A percentile compares a stretch with the other conserved stretches of the same genome.
These are phyloP conservation scores for Nicotiana otophora DNA, from an alignment of 257 asterid genomes.

Conservation along the genomic window DNA sequence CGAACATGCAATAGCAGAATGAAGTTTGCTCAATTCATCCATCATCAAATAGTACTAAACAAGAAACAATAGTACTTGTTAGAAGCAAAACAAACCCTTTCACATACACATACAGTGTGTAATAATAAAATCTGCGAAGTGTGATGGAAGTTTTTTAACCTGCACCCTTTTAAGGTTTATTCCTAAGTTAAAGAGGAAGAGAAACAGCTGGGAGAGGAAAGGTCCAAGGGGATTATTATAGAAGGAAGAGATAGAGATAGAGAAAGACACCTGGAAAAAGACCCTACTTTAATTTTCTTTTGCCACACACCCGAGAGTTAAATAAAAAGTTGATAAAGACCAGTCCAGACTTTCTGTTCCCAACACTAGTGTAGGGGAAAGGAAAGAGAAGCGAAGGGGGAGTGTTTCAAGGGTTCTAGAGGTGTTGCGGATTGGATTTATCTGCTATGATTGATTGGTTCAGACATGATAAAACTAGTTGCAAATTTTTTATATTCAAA, in stretches of 20 bases:
- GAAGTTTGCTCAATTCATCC: slow-evolving; percentile 52
- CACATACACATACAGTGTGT: neutral
- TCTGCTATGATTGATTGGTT: neutral
- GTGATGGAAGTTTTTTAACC: too few relatives aligned
- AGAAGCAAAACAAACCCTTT: neutral
- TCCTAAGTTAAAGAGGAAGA: neutral
- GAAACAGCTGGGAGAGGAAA: neutral
- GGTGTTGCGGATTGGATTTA: neutral
- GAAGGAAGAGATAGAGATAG: neutral
- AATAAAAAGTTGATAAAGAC: neutral
- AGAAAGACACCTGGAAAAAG: neutral
- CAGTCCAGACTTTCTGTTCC: neutral
- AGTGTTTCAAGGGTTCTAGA: neutral
- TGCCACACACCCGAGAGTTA: neutral
- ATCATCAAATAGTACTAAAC: neutral
- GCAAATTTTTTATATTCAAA: neutral
- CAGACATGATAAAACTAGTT: neutral
- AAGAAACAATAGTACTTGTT: neutral
- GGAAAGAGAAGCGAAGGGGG: neutral
- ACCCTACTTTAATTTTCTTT: neutral
- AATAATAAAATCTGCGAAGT: neutral
- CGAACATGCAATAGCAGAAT: slow-evolving; percentile 33
- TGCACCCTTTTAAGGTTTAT: neutral
- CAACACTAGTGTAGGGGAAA: neutral
- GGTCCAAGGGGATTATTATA: neutral